A percentile compares a stretch with the other conserved stretches of the same genome.
phyloP scores from a whole-genome alignment of 768 basidiomycete species.

The Mycena maculata region DNA sequence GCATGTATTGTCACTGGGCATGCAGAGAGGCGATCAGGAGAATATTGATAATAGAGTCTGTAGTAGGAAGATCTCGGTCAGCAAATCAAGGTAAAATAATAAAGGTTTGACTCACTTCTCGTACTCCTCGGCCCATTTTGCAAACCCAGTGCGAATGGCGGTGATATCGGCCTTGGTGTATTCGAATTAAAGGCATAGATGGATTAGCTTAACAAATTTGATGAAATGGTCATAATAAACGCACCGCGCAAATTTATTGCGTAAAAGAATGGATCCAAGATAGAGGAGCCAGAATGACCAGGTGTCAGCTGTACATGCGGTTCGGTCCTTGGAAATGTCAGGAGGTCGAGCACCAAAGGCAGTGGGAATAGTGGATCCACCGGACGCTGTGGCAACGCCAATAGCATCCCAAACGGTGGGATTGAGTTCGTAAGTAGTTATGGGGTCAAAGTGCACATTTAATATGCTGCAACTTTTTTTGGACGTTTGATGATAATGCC shows the following conservation, averaged over 20 bases:
- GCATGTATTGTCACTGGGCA: too few species aligned
- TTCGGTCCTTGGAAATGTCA: not conserved
- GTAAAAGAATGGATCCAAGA: not conserved
- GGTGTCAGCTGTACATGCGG: conserved; percentile 1
- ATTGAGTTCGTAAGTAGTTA: conserved; percentile 39
- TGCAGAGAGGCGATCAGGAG: conserved; percentile 34
- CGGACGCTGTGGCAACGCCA: not conserved
- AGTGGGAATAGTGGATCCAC: not conserved
- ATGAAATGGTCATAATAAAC: conserved; percentile 6
- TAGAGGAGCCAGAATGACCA: not conserved
- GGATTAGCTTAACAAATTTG: conserved; percentile 33
- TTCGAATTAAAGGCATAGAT: conserved; percentile 46
- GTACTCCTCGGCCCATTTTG: conserved; percentile 39
- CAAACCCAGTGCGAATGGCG: conserved; percentile 39
- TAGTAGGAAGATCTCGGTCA: too few species aligned
- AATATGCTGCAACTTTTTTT: too few species aligned
- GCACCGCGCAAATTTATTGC: not conserved
- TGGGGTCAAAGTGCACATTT: too few species aligned
- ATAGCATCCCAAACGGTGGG: conserved; percentile 47
- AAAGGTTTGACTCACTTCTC: not conserved
- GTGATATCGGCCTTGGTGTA: conserved; percentile 34
- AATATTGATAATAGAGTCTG: conserved; percentile 45
- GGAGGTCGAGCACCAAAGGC: too few species aligned
- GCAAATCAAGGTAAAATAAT: not conserved
- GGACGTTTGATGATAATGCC: too few species aligned